Evolutionary conservation across 2,329 filamentous ascomycete genomes (phyloP), one percentile per base, ranked within the genome.

Genomic region (Tolypocladium inflatum): DNA sequence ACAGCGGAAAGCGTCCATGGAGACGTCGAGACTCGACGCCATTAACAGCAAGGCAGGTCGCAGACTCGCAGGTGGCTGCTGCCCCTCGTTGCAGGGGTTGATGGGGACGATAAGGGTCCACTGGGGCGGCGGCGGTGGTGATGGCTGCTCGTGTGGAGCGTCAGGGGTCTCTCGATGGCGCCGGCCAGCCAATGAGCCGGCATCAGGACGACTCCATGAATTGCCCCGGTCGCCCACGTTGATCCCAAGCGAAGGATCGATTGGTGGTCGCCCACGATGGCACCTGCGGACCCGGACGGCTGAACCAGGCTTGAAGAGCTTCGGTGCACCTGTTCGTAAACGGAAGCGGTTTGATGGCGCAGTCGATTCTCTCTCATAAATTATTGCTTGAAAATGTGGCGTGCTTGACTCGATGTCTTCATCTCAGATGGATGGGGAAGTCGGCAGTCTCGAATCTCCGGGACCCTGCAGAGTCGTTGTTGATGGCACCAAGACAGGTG

Each of bases 171-270:
- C 54, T 38, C 43, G 37, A 53, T 17, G 21, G 55, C 19, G 7
- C 38, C 3, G n/a, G 17, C 23, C 15, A 13, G 23, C 53, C 53
- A 55, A 55, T 55, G 38, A 41, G 17, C 53, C 19, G 15, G 41
- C 7, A 37, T 8, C 19, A 23, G 23, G 37, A 21, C 17, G 26
- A 10, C 38, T 53, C 33, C 43, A 26, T 19, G 38, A 30, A 33
- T 1, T 2, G 9, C 45, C 38, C 54, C 42, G 5, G 57, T 35
- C 48, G 54, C 57, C 58, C 58, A 59, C 58, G 55, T 59, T 59
- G 41, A 53, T 59, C 54, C 23, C 33, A 26, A 19, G 42, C 41
- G 37, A 39, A 38, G 33, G 55, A 30, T 59, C 58, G 11, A 59
- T 59, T 59, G 57, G 58, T 55, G 37, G 53, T 23, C 23, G 53